Base-by-base conservation (phyloP, 2,329 filamentous ascomycete genomes). In the Keithomyces neogunnii region DNA sequence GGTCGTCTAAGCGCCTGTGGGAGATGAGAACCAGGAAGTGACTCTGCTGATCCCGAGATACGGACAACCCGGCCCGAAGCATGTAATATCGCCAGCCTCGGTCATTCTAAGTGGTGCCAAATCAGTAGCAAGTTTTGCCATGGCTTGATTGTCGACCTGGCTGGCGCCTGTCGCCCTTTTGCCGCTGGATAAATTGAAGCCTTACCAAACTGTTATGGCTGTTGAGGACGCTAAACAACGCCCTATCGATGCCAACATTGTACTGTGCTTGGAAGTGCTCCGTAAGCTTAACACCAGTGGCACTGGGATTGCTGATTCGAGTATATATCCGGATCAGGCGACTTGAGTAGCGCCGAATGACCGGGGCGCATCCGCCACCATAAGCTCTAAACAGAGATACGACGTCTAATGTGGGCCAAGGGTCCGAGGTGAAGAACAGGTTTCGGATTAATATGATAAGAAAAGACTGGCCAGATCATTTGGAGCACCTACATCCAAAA, bases 321-420 rank as follows among this genome's bases (percentile, higher is more conserved):
- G 29, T 30, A 19, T 13, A 38, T 30, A 42, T 43, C 32, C 31
- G 35, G 33, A 29, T 35, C 45, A 45, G 44, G 49, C 48, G 32
- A 38, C 39, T 38, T 19, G 35, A 36, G 49, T 40, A 50, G 32
- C 26, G 35, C 49, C 49, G 38, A 51, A 40, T 47, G 45, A 47
- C 49, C 49, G 49, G 49, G 49, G 45, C 47, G n/a, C n/a, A n/a
- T 35, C 30, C 45, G 43, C 38, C 45, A 40, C 28, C 13, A 32
- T 29, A 40, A 47, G 43, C 43, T 42, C 31, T 6, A 38, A 30
- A 43, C 26, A 28, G 31, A 11, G 36, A 32, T 9, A 33, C 48
- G 31, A n/a, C 9, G 45, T 51, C 13, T 44, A 10, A 33, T n/a
- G 47, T 19, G 19, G 19, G 19, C 19, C 19, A 19, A 19, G 19